These are phyloP conservation scores for Claviceps sp. DNA, from an alignment of 2,329 filamentous ascomycete species.

Conservation along the genomic window DNA sequence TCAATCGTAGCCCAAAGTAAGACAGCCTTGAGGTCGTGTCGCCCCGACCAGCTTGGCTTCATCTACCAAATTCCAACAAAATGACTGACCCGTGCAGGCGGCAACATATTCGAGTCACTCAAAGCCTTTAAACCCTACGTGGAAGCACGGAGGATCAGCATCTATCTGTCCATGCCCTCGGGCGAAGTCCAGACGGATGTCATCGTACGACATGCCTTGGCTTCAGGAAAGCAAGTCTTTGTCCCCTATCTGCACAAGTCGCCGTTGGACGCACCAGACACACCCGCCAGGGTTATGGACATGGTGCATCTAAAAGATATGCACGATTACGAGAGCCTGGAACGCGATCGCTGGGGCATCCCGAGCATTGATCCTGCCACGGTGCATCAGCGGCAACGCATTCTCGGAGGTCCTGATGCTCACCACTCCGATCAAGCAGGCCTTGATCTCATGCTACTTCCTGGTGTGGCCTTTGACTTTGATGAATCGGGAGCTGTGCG, in stretches of 20 bases:
- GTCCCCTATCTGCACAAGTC: conserved; percentile 75
- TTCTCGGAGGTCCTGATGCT: conserved; percentile 49
- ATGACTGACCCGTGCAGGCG: conserved; percentile 36
- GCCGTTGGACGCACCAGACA: conserved; percentile 29
- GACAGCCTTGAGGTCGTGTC: conserved; percentile 13
- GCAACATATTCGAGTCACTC: conserved; percentile 49
- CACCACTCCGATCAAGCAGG: conserved; percentile 29
- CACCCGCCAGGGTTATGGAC: conserved; percentile 68
- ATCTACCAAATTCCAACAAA: background rate
- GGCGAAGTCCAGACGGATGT: conserved; percentile 74
- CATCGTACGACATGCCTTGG: conserved; percentile 71
- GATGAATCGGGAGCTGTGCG: conserved; percentile 43
- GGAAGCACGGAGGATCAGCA: conserved; percentile 60
- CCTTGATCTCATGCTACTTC: conserved; percentile 80
- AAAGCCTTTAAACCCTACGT: conserved; percentile 60
- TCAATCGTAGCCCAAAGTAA: conserved; percentile 58
- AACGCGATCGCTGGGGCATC: conserved; percentile 83
- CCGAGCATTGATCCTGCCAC: conserved; percentile 63
- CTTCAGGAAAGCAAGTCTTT: conserved; percentile 70
- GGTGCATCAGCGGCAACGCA: conserved; percentile 53
- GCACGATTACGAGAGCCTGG: conserved; percentile 64
- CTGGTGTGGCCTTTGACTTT: conserved; percentile 80
- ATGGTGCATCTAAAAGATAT: conserved; percentile 72
- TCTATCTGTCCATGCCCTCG: conserved; percentile 87
- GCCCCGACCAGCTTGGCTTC: background rate